Evolutionary conservation across 305 asterid genomes (phyloP), one percentile per base, ranked within the genome.

Genomic region (Ilex paraguariensis): DNA sequence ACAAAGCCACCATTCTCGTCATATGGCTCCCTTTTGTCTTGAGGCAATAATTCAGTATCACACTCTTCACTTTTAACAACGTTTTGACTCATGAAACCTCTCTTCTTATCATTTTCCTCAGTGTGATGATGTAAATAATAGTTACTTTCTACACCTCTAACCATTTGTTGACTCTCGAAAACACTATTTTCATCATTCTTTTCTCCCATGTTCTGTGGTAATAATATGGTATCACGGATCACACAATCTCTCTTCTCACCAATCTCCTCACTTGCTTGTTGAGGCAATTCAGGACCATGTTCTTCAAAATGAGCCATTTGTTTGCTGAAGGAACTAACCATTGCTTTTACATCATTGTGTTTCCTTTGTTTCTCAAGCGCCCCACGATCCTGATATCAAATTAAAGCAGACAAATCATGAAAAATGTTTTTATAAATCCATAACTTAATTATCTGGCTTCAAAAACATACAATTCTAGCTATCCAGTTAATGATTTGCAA

Each of bases 241-340:
- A 30, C 44, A 31, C 57, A 70, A 53, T 33, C 53, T 62, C 31
- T 61, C 70, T 64, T 72, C 53, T 60, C 65, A 15, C 67, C 68
- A 61, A 53, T 62, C 56, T 75, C 73, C 64, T 69, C 73, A 66
- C 60, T 77, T 28, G 62, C 59, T 61, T 49, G 64, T 52, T 48
- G 17, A 50, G 31, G 45, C 57, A 75, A 72, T 65, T 70, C 70
- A 59, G 69, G 66, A 56, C 59, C 71, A 53, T 69, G 50, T 31
- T 62, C 64, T 60, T 72, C 82, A 62, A 59, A 63, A 61, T 74
- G 62, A 66, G 57, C 66, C 81, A 73, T 77, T 62, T 66, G 63
- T 61, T 49, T 58, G 57, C 51, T 59, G 13, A 56, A 7, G 65
- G 65, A 60, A 51, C 54, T 61, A 63, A 66, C 49, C 46, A 62